These are phyloP conservation scores for Bacidia gigantensis DNA, from an alignment of 495 filamentous ascomycete genomes.

Conservation along the genomic window DNA sequence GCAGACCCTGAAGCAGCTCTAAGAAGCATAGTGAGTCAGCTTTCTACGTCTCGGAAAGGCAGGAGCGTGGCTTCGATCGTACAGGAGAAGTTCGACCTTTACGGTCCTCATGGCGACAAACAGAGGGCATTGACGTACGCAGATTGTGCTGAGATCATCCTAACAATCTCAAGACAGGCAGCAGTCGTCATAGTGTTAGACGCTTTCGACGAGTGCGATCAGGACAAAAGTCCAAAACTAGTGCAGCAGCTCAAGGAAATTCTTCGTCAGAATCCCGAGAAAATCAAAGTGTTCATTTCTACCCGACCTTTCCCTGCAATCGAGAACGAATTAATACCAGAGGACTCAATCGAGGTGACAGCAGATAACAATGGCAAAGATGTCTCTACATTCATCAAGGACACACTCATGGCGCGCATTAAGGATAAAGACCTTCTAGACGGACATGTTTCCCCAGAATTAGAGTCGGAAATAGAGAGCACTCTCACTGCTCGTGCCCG, in stretches of 20 bases:
- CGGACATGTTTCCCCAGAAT: background rate
- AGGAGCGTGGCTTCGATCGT: constrained; percentile 1
- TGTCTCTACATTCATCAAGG: constrained; percentile 9
- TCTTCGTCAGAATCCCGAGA: background rate
- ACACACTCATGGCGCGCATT: constrained; percentile 6
- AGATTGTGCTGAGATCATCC: constrained; percentile 9
- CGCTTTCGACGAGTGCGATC: constrained; percentile 12
- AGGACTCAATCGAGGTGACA: constrained; percentile 10
- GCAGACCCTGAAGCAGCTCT: constrained; percentile 10
- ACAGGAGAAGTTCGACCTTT: constrained; percentile 5
- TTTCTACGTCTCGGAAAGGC: constrained; percentile 3
- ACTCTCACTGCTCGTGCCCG: constrained; percentile 9
- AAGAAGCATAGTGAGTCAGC: constrained; percentile 12
- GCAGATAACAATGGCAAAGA: constrained; percentile 13
- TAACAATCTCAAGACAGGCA: constrained; percentile 2
- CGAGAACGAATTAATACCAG: constrained; percentile 6
- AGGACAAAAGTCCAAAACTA: constrained; percentile 6
- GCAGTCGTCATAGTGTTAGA: constrained; percentile 10
- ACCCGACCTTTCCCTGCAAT: constrained; percentile 13
- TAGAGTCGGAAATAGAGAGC: constrained; percentile 1
- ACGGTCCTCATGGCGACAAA: constrained; percentile 5
- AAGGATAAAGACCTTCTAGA: constrained; percentile 5
- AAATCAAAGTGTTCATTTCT: constrained; percentile 13
- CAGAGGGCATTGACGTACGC: constrained; percentile 1
- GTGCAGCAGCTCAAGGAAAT: constrained; percentile 7